A percentile compares a stretch with the other conserved stretches of the same genome.
Conservation (phyloP, 768 basidiomycete genomes). For the Lyophyllum semitale region DNA sequence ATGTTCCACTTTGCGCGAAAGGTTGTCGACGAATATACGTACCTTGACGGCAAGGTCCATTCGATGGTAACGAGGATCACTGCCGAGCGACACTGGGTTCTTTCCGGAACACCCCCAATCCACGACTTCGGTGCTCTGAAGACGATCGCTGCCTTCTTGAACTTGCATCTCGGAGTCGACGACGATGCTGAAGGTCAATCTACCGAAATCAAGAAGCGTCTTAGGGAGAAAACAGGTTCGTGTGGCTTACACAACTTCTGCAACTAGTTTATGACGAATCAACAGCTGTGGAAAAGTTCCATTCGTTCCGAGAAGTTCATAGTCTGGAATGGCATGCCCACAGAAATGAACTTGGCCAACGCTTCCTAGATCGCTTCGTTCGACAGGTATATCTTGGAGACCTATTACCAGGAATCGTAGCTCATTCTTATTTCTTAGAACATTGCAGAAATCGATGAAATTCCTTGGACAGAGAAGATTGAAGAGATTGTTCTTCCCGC, state of each 20-base stretch:
- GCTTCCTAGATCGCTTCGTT: slow-evolving; percentile 79
- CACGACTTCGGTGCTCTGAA: slow-evolving; percentile 89
- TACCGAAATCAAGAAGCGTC: slow-evolving; percentile 75
- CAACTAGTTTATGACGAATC: slow-evolving; percentile 13
- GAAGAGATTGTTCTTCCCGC: slow-evolving; percentile 78
- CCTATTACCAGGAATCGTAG: slow-evolving; percentile 7
- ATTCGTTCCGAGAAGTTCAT: slow-evolving; percentile 94
- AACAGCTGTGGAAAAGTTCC: slow-evolving; percentile 87
- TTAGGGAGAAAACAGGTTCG: slow-evolving; percentile 81
- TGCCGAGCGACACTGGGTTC: slow-evolving; percentile 86
- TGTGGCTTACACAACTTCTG: background rate
- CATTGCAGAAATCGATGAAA: slow-evolving; percentile 95
- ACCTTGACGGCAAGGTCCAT: slow-evolving; percentile 79
- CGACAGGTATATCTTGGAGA: slow-evolving; percentile 58
- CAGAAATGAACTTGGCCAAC: slow-evolving; percentile 80
- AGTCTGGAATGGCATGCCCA: slow-evolving; percentile 91
- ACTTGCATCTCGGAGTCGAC: slow-evolving; percentile 89
- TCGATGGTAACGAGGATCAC: slow-evolving; percentile 76
- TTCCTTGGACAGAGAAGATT: slow-evolving; percentile 70
- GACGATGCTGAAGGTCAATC: slow-evolving; percentile 85
- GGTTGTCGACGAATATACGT: slow-evolving; percentile 94
- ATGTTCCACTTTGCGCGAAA: slow-evolving; percentile 91
- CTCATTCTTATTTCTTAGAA: slow-evolving; percentile 51
- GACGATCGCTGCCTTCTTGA: slow-evolving; percentile 86
- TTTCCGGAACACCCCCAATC: slow-evolving; percentile 95